phyloP scores from a whole-genome alignment of 2,329 filamentous ascomycete species.

The Taxawa tesnikishii region DNA sequence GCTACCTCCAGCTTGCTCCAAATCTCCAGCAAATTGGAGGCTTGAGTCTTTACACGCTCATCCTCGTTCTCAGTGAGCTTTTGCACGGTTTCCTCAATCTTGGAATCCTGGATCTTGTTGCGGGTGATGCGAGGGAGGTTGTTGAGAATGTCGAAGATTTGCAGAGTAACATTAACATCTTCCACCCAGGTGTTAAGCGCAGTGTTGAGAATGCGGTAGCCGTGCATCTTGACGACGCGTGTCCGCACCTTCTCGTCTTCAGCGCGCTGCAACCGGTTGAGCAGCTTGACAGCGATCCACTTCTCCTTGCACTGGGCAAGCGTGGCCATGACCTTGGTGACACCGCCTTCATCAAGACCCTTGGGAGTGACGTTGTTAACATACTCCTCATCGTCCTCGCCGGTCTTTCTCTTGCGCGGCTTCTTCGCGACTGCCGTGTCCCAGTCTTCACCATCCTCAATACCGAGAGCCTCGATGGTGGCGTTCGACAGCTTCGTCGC shows the following conservation, averaged over 20 bases:
- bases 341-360: conserved; percentile 66
- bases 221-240: conserved; percentile 89
- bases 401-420: conserved; percentile 80
- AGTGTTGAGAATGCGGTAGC: conserved; percentile 87
- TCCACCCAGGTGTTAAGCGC: conserved; percentile 74
- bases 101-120: conserved; percentile 95
- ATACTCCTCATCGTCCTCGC: conserved; percentile 90
- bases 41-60: conserved; percentile 59
- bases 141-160: conserved; percentile 81
- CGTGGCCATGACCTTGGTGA: conserved; percentile 90
- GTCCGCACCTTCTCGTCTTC: conserved; percentile 79
- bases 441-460: conserved; percentile 87
- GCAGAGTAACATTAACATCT: conserved; percentile 81
- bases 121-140: conserved; percentile 80
- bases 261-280: conserved; percentile 76
- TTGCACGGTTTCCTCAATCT: conserved; percentile 75
- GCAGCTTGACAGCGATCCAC: conserved; percentile 94
- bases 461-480: conserved; percentile 88
- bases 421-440: conserved; percentile 82
- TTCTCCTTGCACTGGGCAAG: conserved; percentile 98
- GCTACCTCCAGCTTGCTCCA: conserved; percentile 86
- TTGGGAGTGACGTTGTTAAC: conserved; percentile 77
- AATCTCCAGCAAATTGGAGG: conserved; percentile 59
- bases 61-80: conserved; percentile 54
- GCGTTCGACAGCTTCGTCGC: conserved; percentile 82